Conservation (phyloP, 495 filamentous ascomycete genomes). For the Trichoderma asperelloides region DNA sequence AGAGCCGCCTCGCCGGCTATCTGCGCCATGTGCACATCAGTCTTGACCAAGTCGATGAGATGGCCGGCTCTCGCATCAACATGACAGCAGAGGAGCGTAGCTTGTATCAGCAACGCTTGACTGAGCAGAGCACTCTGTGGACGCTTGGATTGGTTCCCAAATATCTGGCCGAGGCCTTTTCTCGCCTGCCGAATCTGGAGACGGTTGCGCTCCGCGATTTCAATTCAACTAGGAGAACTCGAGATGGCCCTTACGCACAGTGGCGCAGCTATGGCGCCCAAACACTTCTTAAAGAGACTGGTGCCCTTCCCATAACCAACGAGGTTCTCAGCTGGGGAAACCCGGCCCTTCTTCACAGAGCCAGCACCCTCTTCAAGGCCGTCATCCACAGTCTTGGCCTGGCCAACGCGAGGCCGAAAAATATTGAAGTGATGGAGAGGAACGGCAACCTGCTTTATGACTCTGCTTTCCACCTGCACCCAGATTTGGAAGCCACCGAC, state of each 20-base stretch:
- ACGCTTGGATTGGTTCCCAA: conserved; percentile 17
- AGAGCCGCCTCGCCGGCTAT: conserved; percentile 28
- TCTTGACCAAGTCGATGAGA: conserved; percentile 21
- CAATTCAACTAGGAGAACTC: conserved; percentile 22
- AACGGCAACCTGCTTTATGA: conserved; percentile 9
- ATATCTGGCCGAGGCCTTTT: conserved; percentile 42
- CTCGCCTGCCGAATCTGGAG: conserved; percentile 36
- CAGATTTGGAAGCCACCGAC: neutral
- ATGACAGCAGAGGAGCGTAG: neutral
- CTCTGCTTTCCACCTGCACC: conserved; percentile 7
- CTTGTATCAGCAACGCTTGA: neutral
- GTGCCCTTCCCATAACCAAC: neutral
- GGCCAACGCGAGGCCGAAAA: neutral
- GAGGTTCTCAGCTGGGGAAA: neutral
- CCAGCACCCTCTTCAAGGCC: neutral
- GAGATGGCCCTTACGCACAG: conserved; percentile 18
- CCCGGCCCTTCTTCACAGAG: neutral
- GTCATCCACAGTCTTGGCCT: conserved; percentile 1
- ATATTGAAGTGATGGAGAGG: conserved; percentile 8
- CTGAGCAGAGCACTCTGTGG: neutral
- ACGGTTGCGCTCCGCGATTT: conserved; percentile 43
- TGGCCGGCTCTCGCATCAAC: neutral
- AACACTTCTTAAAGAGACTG: conserved; percentile 17
- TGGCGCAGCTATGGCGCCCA: conserved; percentile 29
- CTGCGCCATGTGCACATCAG: conserved; percentile 42